Base-by-base conservation (phyloP, 352 stramenopile genomes). In the Globisporangium solare region DNA sequence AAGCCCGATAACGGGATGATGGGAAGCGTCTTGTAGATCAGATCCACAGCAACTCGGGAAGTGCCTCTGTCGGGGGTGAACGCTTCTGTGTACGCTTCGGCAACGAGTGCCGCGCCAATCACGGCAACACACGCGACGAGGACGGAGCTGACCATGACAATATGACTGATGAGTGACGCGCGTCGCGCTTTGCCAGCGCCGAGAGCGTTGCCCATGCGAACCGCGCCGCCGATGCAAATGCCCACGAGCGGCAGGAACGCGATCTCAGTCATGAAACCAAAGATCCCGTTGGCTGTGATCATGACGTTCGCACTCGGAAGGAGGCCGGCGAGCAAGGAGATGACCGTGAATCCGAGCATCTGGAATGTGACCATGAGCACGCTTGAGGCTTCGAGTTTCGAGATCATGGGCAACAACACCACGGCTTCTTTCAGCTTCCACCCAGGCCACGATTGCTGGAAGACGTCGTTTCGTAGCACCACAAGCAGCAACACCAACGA, bases 381-480 rank as follows among this genome's bases (percentile, higher is more conserved):
- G 20, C 56, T 51, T 11, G 56, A 63, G 11, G 58, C 35, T 10
- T 39, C 50, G 37, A 63, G 49, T 50, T 51, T 63, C 5, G 37
- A 42, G 47, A 63, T 49, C 47, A 43, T 58, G 22, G 47, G 31
- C 42, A 64, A 31, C 14, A 64, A 27, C 24, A 11, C 24, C 27
- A 58, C 21, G 11, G 66, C 63, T 57, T 73, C 47, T 14, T 53
- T 41, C 14, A 62, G 56, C 22, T 58, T 58, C 58, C 54, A 70
- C 0, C 71, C 72, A 18, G 67, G 67, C 71, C 68, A 80, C 7
- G 60, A 51, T 10, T 68, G 48, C 2, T 15, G 51, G 20, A 73
- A 74, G 13, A 67, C 55, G 0, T 52, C 31, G 27, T 59, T 73
- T 40, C 62, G 53, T 6, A 65, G 15, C 6, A 71, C 8, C 3